Conservation (phyloP, 805 yeast genomes). For the Scheffersomyces stipitis region DNA sequence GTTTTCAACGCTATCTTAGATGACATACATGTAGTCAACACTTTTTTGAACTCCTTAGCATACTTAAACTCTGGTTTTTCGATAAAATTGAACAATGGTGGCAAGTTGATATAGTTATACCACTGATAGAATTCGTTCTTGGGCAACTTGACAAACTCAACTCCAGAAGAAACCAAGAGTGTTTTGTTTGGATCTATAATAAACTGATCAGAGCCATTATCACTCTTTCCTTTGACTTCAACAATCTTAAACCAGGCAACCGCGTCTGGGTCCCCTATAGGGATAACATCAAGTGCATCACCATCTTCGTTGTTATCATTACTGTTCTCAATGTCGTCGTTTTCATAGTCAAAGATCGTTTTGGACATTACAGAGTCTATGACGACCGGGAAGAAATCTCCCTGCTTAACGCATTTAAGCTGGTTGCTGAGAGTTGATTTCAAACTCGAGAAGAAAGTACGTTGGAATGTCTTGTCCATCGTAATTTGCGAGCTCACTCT, state of each 20-base stretch:
- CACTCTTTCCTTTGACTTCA: constrained; percentile 42
- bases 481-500: constrained; percentile 70
- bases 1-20: constrained; percentile 50
- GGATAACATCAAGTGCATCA: constrained; percentile 36
- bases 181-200: constrained; percentile 69
- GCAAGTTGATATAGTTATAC: constrained; percentile 47
- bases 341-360: constrained; percentile 44
- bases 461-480: constrained; percentile 61
- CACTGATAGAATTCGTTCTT: constrained; percentile 39
- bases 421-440: constrained; percentile 59
- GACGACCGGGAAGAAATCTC: constrained; percentile 74
- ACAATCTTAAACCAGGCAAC: constrained; percentile 85
- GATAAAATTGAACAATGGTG: constrained; percentile 38
- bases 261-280: constrained; percentile 63
- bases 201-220: constrained; percentile 36
- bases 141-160: constrained; percentile 41
- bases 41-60: constrained; percentile 48
- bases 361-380: constrained; percentile 69
- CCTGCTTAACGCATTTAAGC: constrained; percentile 57
- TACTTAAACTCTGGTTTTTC: constrained; percentile 43
- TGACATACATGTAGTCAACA: constrained; percentile 53
- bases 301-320: constrained; percentile 14
- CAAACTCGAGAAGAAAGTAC: constrained; percentile 58
- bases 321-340: constrained; percentile 22
- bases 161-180: constrained; percentile 67